phyloP scores from a whole-genome alignment of 306 rosid genomes.

The Quercus aquifolioides region DNA sequence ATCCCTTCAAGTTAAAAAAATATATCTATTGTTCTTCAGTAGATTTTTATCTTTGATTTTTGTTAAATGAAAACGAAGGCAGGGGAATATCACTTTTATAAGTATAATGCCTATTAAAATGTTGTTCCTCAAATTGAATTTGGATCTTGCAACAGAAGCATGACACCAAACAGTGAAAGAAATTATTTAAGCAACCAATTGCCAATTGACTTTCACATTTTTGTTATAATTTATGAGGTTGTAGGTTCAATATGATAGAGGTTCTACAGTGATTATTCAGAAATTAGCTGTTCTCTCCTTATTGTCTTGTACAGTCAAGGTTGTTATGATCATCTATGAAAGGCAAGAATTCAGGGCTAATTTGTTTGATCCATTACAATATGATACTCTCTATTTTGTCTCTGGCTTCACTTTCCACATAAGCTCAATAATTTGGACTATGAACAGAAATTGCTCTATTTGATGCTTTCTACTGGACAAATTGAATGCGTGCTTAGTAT shows the following conservation, averaged over 20 bases:
- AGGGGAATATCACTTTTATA: too few relatives aligned
- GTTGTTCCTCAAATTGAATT: too few relatives aligned
- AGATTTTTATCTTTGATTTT: too few relatives aligned
- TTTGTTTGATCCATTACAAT: background rate
- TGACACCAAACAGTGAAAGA: too few relatives aligned
- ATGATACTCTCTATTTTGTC: background rate
- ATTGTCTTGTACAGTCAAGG: background rate
- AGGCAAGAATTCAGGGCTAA: background rate
- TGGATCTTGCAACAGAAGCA: too few relatives aligned
- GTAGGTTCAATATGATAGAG: background rate
- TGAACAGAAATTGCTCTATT: background rate
- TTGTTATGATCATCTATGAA: background rate
- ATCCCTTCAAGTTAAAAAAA: constrained; percentile 5
- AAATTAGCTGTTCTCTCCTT: background rate
- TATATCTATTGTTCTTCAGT: background rate
- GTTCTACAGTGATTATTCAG: background rate
- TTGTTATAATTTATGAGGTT: background rate
- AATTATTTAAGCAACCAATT: too few relatives aligned
- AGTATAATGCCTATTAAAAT: too few relatives aligned
- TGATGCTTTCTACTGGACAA: background rate
- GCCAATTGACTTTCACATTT: background rate
- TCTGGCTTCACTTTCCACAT: background rate
- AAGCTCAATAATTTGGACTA: background rate
- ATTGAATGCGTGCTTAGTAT: too few relatives aligned
- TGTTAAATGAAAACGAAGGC: too few relatives aligned